Conservation (phyloP, 2,329 filamentous ascomycete species). For the Calonectria multiphialidica region DNA sequence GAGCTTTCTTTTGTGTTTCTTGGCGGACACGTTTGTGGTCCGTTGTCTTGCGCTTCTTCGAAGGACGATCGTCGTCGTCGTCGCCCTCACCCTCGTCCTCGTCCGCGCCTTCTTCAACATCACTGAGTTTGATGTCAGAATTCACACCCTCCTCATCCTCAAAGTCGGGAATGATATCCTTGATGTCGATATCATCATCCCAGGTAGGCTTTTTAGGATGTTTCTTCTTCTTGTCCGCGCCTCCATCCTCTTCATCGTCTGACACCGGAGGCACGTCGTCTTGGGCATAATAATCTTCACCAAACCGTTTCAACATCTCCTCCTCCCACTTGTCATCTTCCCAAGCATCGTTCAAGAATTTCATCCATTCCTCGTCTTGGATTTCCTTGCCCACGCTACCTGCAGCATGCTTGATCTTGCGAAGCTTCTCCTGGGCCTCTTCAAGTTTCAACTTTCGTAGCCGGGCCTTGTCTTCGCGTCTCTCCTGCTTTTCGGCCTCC, state of each 20-base stretch:
- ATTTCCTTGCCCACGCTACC: conserved; percentile 77
- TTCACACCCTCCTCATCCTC: conserved; percentile 69
- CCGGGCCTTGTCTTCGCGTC: conserved; percentile 84
- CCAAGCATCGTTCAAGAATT: conserved; percentile 88
- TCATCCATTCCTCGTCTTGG: conserved; percentile 84
- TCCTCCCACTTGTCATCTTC: conserved; percentile 91
- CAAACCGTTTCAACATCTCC: conserved; percentile 90
- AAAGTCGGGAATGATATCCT: conserved; percentile 89
- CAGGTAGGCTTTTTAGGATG: conserved; percentile 76
- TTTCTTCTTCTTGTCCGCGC: conserved; percentile 60
- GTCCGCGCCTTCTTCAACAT: conserved; percentile 53
- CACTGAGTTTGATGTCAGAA: conserved; percentile 67
- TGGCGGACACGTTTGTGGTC: conserved; percentile 70
- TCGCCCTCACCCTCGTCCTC: conserved; percentile 57
- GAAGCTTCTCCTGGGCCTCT: conserved; percentile 87
- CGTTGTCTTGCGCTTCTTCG: conserved; percentile 71
- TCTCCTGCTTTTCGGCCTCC: conserved; percentile 81
- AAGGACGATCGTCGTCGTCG: conserved; percentile 58
- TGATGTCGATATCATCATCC: conserved; percentile 98
- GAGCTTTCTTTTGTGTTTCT: conserved; percentile 76
- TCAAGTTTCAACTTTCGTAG: conserved; percentile 91
- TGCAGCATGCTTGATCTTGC: conserved; percentile 89
- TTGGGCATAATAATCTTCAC: conserved; percentile 89
- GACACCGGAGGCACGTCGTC: conserved; percentile 75
- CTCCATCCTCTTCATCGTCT: conserved; percentile 75